These are phyloP conservation scores for Erodium trifolium DNA, from an alignment of 441 rosid genomes.

Conservation along the genomic window DNA sequence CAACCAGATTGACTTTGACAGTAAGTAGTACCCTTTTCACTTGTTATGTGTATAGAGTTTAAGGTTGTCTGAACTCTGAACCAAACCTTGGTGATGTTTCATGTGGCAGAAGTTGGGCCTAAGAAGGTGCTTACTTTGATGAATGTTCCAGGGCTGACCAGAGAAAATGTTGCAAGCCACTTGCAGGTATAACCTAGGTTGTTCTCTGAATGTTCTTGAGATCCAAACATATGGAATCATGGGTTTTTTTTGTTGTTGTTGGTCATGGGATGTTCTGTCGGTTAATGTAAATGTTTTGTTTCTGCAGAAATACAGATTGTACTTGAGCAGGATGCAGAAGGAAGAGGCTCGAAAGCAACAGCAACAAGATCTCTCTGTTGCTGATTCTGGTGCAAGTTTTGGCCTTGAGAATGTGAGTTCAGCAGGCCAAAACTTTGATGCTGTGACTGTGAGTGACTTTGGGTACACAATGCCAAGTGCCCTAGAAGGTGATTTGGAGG, in stretches of 20 bases:
- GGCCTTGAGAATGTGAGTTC: background rate
- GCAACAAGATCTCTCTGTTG: background rate
- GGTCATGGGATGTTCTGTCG: background rate
- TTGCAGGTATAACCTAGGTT: background rate
- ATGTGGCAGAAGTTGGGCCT: slow-evolving; percentile 11
- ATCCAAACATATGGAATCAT: no score
- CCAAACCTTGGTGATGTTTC: background rate
- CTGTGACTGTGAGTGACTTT: background rate
- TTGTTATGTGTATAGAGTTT: background rate
- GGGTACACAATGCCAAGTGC: slow-evolving; percentile 8
- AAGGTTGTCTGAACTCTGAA: background rate
- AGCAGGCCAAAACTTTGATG: slow-evolving; percentile 4
- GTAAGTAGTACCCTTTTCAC: background rate
- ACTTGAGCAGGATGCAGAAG: slow-evolving; percentile 12
- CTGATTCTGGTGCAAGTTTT: background rate
- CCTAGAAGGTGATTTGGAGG: background rate
- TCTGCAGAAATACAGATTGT: slow-evolving; percentile 8
- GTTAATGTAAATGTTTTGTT: background rate
- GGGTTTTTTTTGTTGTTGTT: background rate
- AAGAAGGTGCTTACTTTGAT: slow-evolving; percentile 6
- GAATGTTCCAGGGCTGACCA: slow-evolving; percentile 10
- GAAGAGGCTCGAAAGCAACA: slow-evolving; percentile 5
- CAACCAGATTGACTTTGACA: slow-evolving; percentile 10
- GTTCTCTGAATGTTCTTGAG: no score
- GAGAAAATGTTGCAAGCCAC: slow-evolving; percentile 12